These are phyloP conservation scores for Nothophoma quercina DNA, from an alignment of 2,329 filamentous ascomycete species.

Conservation along the genomic window DNA sequence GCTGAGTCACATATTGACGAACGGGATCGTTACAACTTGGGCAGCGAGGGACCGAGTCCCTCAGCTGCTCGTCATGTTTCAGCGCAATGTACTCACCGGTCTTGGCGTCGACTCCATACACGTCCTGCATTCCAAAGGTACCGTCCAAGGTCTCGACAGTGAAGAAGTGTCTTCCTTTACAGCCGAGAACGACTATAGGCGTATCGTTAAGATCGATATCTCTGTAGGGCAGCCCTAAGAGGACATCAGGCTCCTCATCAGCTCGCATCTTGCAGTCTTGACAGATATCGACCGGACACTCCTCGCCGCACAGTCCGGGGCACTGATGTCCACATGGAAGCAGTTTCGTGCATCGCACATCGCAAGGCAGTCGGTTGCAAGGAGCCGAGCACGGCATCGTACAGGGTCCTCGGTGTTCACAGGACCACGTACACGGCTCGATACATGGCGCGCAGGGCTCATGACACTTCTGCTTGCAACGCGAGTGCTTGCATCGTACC, in stretches of 20 bases:
- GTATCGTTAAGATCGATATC: constrained; percentile 41
- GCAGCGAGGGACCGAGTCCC: constrained; percentile 39
- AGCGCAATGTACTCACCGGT: constrained; percentile 33
- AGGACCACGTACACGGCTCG: constrained; percentile 44
- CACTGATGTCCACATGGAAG: constrained; percentile 44
- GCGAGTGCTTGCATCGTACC: constrained; percentile 40
- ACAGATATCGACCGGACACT: constrained; percentile 33
- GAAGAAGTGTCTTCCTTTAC: constrained; percentile 40
- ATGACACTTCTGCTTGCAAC: constrained; percentile 35
- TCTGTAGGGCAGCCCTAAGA: constrained; percentile 31
- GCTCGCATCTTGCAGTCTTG: constrained; percentile 30
- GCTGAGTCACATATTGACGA: constrained; percentile 41
- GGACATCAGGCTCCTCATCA: constrained; percentile 33
- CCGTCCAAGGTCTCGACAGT: constrained; percentile 43
- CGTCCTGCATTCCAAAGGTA: constrained; percentile 34
- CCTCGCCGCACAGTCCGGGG: constrained; percentile 42
- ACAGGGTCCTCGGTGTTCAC: constrained; percentile 44
- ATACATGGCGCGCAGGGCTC: constrained; percentile 46
- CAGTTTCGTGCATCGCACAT: constrained; percentile 34
- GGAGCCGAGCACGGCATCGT: constrained; percentile 47
- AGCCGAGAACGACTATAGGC: constrained; percentile 37
- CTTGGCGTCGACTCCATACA: constrained; percentile 24
- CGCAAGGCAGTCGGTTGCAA: constrained; percentile 42
- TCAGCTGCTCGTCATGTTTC: constrained; percentile 33
- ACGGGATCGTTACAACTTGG: constrained; percentile 45